Evolutionary conservation across 768 basidiomycete genomes (phyloP).

Genomic region (Russula abietina): DNA sequence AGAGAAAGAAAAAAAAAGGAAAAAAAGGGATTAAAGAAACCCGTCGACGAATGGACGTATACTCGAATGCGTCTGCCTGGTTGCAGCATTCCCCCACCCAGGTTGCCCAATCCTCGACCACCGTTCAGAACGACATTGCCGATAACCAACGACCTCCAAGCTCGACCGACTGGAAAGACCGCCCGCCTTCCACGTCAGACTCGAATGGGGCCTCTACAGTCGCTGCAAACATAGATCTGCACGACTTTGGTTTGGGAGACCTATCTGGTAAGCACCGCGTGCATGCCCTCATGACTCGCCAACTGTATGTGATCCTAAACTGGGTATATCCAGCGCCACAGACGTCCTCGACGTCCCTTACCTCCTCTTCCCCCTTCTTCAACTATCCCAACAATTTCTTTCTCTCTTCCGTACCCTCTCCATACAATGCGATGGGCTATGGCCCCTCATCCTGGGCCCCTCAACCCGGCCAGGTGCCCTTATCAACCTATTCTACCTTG

Average conservation of each 20-base stretch:
- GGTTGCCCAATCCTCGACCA: conserved; percentile 15
- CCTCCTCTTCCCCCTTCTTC: conserved; percentile 37
- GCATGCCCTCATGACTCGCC: conserved; percentile 7
- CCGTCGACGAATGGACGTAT: conserved; percentile 40
- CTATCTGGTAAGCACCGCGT: conserved; percentile 25
- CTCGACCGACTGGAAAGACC: conserved; percentile 36
- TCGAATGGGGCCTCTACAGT: conserved; percentile 28
- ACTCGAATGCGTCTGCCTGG: conserved; percentile 39
- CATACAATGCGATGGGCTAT: conserved; percentile 52
- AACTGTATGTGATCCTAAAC: not conserved
- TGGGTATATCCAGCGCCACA: conserved; percentile 32
- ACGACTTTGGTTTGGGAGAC: conserved; percentile 25
- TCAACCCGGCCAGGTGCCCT: conserved; percentile 41
- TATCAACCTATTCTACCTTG: conserved; percentile 71
- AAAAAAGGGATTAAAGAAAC: conserved; percentile 39
- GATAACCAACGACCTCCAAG: conserved; percentile 29
- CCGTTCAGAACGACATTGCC: conserved; percentile 13
- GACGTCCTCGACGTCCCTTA: conserved; percentile 34
- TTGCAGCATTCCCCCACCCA: conserved; percentile 35
- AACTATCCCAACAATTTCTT: conserved; percentile 35
- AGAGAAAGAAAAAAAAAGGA: conserved; percentile 32
- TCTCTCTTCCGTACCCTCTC: conserved; percentile 37
- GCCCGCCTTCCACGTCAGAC: conserved; percentile 27
- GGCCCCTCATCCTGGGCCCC: conserved; percentile 45
- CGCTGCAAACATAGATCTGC: conserved; percentile 30